Conservation (phyloP, 768 basidiomycete genomes). For the Lentinula edodes region DNA sequence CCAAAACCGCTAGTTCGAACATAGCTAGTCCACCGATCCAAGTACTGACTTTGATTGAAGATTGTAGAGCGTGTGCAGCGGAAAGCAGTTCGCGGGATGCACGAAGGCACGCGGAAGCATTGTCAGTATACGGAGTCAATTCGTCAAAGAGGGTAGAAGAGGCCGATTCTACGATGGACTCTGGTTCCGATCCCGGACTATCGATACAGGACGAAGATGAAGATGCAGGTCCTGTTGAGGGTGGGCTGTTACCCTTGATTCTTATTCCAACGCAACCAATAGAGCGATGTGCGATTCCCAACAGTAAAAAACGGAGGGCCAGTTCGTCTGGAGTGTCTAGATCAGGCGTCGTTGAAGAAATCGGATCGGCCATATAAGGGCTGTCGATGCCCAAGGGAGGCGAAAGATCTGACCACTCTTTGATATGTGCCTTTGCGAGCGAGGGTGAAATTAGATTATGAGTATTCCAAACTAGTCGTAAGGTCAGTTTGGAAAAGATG, state of each 20-base stretch:
- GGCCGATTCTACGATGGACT: background rate
- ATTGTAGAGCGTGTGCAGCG: conserved; percentile 34
- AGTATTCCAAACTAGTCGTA: conserved; percentile 66
- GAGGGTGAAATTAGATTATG: conserved; percentile 54
- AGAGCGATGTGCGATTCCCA: conserved; percentile 64
- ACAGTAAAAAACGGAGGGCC: conserved; percentile 60
- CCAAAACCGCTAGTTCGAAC: conserved; percentile 70
- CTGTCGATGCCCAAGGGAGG: conserved; percentile 35
- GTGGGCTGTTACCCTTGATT: background rate
- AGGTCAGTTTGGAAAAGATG: background rate
- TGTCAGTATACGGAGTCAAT: background rate
- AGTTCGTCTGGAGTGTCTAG: conserved; percentile 70
- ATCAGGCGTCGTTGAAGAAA: conserved; percentile 20
- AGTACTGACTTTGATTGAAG: conserved; percentile 41
- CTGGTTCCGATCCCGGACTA: background rate
- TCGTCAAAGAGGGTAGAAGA: no score
- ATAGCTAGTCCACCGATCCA: conserved; percentile 66
- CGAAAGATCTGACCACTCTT: conserved; percentile 43
- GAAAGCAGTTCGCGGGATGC: conserved; percentile 35
- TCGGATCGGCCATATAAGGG: conserved; percentile 17
- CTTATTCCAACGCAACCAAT: conserved; percentile 30
- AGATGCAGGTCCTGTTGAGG: background rate
- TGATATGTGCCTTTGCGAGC: conserved; percentile 55
- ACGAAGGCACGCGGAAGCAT: conserved; percentile 3
- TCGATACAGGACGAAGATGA: background rate